phyloP scores from a whole-genome alignment of 805 yeast species.

The Suhomyces sp. region DNA sequence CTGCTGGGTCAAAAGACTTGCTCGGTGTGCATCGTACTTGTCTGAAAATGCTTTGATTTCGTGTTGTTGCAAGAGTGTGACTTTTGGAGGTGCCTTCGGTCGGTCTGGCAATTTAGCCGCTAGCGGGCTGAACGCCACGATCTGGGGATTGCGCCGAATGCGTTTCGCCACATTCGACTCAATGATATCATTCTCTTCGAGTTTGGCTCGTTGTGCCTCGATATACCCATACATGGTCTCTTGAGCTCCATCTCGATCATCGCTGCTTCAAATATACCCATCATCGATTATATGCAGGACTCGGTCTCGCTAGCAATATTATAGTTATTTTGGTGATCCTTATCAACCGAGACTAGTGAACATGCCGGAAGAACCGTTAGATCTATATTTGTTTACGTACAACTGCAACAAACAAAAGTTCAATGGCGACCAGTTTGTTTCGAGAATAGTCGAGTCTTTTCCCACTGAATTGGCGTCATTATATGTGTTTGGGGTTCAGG shows the following conservation, averaged over 20 bases:
- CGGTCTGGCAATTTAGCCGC: conserved; percentile 21
- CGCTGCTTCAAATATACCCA: neutral
- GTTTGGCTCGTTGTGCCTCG: conserved; percentile 31
- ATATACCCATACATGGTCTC: conserved; percentile 24
- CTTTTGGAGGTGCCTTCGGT: conserved; percentile 2
- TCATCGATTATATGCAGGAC: neutral
- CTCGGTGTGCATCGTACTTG: conserved; percentile 31
- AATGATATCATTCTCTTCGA: conserved; percentile 70
- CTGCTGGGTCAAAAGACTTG: neutral
- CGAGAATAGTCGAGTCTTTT: conserved; percentile 23
- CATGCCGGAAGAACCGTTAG: conserved; percentile 9
- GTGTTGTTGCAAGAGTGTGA: conserved; percentile 51
- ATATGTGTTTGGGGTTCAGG: conserved; percentile 66
- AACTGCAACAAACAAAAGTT: conserved; percentile 54
- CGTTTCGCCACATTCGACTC: conserved; percentile 66
- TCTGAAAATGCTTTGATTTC: conserved; percentile 56
- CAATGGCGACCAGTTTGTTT: conserved; percentile 26
- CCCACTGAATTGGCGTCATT: conserved; percentile 41
- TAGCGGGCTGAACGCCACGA: conserved; percentile 16
- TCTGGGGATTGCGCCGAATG: conserved; percentile 56
- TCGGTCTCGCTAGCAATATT: neutral
- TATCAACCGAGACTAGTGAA: neutral
- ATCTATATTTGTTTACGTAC: conserved; percentile 44
- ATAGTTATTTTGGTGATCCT: neutral
- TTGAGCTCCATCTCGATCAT: neutral